Evolutionary conservation across 352 stramenopile species (phyloP).

Genomic region (Ophiocytium majus): DNA sequence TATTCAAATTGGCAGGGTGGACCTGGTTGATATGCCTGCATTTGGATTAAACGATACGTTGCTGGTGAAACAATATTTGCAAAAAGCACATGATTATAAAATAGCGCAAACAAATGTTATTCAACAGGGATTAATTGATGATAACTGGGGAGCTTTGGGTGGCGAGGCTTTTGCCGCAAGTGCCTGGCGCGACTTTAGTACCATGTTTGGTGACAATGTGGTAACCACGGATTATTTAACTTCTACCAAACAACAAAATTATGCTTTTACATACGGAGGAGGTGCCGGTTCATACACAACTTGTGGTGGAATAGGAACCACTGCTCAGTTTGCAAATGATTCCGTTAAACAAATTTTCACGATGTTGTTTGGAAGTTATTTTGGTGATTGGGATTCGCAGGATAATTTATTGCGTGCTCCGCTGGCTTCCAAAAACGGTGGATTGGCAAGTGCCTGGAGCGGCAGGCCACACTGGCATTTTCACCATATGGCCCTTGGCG

Average conservation of each 20-base stretch:
- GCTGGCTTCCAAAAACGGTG: neutral
- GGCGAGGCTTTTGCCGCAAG: conserved; percentile 3
- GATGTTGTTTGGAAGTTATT: conserved; percentile 14
- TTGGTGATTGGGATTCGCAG: neutral
- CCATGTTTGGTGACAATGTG: neutral
- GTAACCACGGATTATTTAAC: neutral
- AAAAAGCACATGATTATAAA: conserved; percentile 1
- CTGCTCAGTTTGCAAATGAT: neutral
- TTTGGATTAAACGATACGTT: neutral
- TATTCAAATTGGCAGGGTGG: neutral
- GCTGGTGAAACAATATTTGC: conserved; percentile 1
- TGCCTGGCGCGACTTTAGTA: neutral
- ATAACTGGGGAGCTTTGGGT: neutral
- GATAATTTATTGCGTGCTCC: conserved; percentile 14
- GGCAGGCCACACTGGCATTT: neutral
- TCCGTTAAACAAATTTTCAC: neutral
- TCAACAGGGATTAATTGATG: neutral
- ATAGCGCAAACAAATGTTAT: neutral
- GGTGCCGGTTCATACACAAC: neutral
- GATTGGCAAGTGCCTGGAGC: neutral
- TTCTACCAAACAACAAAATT: neutral
- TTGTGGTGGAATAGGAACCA: neutral
- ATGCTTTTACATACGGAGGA: neutral
- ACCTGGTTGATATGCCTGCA: neutral
- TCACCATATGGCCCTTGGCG: conserved; percentile 4